Conservation (phyloP, 495 filamentous ascomycete genomes). For the Daldinia decipiens region DNA sequence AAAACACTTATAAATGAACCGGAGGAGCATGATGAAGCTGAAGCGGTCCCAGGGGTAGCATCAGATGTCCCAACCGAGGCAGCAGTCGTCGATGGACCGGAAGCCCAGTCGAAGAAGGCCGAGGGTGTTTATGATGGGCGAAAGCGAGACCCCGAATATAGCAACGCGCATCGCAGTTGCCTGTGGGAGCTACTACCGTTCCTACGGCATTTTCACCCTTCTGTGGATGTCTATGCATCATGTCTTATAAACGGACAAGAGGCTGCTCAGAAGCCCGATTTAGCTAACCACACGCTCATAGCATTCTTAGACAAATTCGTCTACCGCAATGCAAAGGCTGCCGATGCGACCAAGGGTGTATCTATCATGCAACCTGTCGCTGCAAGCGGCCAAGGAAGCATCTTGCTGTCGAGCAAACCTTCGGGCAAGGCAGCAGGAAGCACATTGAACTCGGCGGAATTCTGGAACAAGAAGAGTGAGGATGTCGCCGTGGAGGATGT, state of each 20-base stretch:
- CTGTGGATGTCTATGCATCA: conserved; percentile 86
- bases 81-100: conserved; percentile 7
- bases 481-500: conserved; percentile 90
- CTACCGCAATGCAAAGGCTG: conserved; percentile 86
- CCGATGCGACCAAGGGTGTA: conserved; percentile 69
- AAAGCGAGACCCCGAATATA: conserved; percentile 90
- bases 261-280: conserved; percentile 86
- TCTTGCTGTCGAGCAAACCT: conserved; percentile 69
- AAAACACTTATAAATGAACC: conserved; percentile 76
- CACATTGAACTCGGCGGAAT: conserved; percentile 83
- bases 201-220: conserved; percentile 87
- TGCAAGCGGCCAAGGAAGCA: conserved; percentile 66
- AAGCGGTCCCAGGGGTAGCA: conserved; percentile 29
- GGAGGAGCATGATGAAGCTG: conserved; percentile 68
- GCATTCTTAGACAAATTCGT: conserved; percentile 98
- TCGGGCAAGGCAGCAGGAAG: conserved; percentile 59
- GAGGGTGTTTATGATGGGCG: conserved; percentile 76
- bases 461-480: conserved; percentile 89
- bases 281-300: conserved; percentile 85
- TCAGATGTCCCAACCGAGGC: conserved; percentile 34
- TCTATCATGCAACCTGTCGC: conserved; percentile 97
- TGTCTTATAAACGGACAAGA: conserved; percentile 71
- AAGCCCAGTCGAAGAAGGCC: conserved; percentile 25
- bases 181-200: conserved; percentile 92
- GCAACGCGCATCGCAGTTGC: conserved; percentile 88